Conservation (phyloP, 116 monocot species). For the Cymodocea nodosa region DNA sequence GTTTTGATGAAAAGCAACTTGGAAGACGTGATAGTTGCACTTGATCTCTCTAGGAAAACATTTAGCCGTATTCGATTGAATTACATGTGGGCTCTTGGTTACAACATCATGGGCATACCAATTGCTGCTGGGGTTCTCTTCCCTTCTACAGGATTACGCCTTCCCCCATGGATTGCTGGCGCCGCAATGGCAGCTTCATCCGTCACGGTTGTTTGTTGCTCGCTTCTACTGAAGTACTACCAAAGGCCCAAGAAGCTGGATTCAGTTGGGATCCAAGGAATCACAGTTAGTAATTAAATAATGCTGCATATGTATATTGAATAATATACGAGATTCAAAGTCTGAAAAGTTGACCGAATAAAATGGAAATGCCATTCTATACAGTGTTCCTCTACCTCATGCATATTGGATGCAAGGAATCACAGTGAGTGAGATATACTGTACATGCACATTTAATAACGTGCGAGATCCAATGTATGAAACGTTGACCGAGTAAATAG, state of each 20-base stretch:
- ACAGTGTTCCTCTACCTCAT: too few relatives aligned
- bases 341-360: too few relatives aligned
- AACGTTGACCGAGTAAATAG: too few relatives aligned
- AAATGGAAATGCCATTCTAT: too few relatives aligned
- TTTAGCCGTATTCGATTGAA: slow-evolving; percentile 63
- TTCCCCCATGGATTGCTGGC: slow-evolving; percentile 91
- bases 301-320: neutral
- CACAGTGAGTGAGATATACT: too few relatives aligned
- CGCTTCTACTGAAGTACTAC: slow-evolving; percentile 69
- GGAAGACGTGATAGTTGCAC: slow-evolving; percentile 84
- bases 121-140: slow-evolving; percentile 85
- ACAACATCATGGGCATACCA: slow-evolving; percentile 80
- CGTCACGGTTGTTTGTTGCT: slow-evolving; percentile 74
- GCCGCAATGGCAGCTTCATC: slow-evolving; percentile 94
- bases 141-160: slow-evolving; percentile 45
- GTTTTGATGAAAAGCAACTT: slow-evolving; percentile 93
- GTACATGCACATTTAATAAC: too few relatives aligned
- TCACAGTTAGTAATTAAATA: slow-evolving; percentile 30
- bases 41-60: slow-evolving; percentile 75
- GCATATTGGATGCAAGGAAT: too few relatives aligned
- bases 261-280: slow-evolving; percentile 29
- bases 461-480: too few relatives aligned
- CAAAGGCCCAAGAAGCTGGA: slow-evolving; percentile 61
- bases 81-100: slow-evolving; percentile 85
- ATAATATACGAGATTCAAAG: too few relatives aligned